A percentile compares a stretch with the other conserved stretches of the same genome.
Evolutionary conservation across 2,329 filamentous ascomycete species (phyloP).

Genomic region (Aspergillus fijiensis): DNA sequence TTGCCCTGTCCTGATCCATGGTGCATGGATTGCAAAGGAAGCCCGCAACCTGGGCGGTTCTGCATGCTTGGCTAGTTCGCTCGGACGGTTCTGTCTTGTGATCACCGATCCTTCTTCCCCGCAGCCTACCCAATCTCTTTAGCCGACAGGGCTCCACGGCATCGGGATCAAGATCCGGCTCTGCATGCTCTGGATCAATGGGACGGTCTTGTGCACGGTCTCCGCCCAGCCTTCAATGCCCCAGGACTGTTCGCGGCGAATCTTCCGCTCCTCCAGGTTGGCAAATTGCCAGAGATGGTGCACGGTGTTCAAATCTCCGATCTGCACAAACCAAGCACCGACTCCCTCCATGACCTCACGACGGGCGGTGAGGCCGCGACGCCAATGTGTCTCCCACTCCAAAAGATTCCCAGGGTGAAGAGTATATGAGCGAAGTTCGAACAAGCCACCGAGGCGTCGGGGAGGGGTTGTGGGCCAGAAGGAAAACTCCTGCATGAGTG

Average conservation of each 20-base stretch:
- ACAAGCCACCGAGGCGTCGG: conserved; percentile 84
- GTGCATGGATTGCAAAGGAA: conserved; percentile 3
- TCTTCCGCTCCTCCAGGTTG: conserved; percentile 88
- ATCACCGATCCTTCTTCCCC: conserved; percentile 4
- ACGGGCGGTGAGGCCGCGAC: conserved; percentile 83
- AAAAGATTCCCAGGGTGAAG: conserved; percentile 92
- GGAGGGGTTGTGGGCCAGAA: conserved; percentile 98
- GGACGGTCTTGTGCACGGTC: conserved; percentile 97
- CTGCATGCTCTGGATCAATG: conserved; percentile 95
- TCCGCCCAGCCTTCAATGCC: conserved; percentile 92
- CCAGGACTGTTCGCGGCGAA: conserved; percentile 92
- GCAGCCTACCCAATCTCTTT: conserved; percentile 22
- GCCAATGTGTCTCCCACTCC: conserved; percentile 99
- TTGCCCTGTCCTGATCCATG: conserved; percentile 1
- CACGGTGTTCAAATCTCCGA: conserved; percentile 95
- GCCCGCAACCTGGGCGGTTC: background rate
- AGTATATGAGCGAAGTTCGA: conserved; percentile 95
- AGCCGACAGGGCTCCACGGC: conserved; percentile 93
- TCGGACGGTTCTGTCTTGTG: conserved; percentile 2
- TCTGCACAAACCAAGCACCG: conserved; percentile 97
- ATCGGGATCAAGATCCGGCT: conserved; percentile 89
- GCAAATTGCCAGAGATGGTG: conserved; percentile 99
- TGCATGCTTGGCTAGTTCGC: background rate
- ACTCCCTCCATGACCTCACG: conserved; percentile 98
- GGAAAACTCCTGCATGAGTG: conserved; percentile 98